Evolutionary conservation across 805 yeast species (phyloP).

Genomic region (Saccharomyces kudriavzevii): DNA sequence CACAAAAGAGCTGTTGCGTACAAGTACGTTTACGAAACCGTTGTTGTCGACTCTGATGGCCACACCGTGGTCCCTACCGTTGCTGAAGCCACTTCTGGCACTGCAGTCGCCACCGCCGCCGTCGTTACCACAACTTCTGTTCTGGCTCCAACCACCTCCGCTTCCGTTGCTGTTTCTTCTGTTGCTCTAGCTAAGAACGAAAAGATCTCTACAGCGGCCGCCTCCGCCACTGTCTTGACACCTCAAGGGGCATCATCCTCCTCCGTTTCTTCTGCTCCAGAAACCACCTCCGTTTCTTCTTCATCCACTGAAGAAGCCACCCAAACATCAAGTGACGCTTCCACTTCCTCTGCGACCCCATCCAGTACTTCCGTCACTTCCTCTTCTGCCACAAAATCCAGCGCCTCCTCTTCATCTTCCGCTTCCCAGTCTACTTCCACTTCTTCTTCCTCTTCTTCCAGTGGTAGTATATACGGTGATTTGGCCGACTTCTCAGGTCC

Average conservation of each 20-base stretch:
- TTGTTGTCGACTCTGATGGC: constrained; percentile 41
- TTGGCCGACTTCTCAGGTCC: constrained; percentile 53
- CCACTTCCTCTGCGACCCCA: constrained; percentile 24
- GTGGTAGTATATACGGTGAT: constrained; percentile 46
- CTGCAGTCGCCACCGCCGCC: constrained; percentile 12
- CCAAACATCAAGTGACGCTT: constrained; percentile 29
- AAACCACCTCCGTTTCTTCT: constrained; percentile 19
- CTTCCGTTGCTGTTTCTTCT: constrained; percentile 14
- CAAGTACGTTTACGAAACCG: constrained; percentile 43
- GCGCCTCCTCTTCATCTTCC: constrained; percentile 21
- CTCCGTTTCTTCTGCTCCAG: constrained; percentile 22
- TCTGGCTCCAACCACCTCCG: constrained; percentile 17
- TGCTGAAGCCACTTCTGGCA: constrained; percentile 17
- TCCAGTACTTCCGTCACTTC: constrained; percentile 16
- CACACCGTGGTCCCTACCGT: constrained; percentile 35
- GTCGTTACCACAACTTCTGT: constrained; percentile 10
- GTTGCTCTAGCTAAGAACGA: neutral
- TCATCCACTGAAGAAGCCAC: constrained; percentile 23
- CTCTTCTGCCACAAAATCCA: constrained; percentile 16
- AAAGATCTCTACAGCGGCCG: constrained; percentile 1
- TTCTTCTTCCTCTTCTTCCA: constrained; percentile 27
- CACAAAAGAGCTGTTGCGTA: constrained; percentile 43
- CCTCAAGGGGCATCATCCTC: constrained; percentile 8
- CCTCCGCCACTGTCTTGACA: constrained; percentile 12
- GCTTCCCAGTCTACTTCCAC: constrained; percentile 24